A percentile compares a stretch with the other conserved stretches of the same genome.
Evolutionary conservation across 1,139 yeast genomes (phyloP).

Genomic region (Kluyveromyces sp.): DNA sequence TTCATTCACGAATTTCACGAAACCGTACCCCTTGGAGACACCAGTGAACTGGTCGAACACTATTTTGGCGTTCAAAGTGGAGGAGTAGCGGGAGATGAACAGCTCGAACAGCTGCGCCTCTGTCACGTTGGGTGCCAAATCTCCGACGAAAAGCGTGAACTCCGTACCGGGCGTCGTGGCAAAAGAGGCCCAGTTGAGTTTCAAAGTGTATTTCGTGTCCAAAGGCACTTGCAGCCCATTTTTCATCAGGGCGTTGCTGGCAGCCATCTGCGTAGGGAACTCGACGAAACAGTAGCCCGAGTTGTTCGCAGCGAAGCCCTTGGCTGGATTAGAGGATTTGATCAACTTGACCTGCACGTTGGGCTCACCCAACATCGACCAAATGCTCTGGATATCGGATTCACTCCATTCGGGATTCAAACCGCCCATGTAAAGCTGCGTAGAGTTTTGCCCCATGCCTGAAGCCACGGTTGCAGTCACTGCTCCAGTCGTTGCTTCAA

Average conservation of each 20-base stretch:
- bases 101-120: conserved; percentile 63
- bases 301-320: conserved; percentile 33
- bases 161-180: conserved; percentile 42
- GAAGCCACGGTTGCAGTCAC: background rate
- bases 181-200: conserved; percentile 71
- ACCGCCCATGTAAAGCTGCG: conserved; percentile 54
- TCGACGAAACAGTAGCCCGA: conserved; percentile 73
- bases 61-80: conserved; percentile 61
- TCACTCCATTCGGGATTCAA: conserved; percentile 71
- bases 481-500: too few species aligned
- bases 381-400: conserved; percentile 47
- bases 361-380: conserved; percentile 41
- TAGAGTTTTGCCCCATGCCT: conserved; percentile 7
- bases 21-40: conserved; percentile 68
- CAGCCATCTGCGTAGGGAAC: conserved; percentile 56
- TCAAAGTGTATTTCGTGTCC: conserved; percentile 49
- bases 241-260: conserved; percentile 54
- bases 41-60: conserved; percentile 74
- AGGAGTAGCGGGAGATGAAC: conserved; percentile 54
- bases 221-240: conserved; percentile 63
- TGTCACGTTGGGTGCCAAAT: conserved; percentile 63
- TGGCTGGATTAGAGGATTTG: conserved; percentile 24
- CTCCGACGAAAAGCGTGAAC: conserved; percentile 70
- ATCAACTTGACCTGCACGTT: conserved; percentile 44
- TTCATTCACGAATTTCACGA: conserved; percentile 60